Percentiles rank a stretch among this genome's conserved stretches.
Conservation (phyloP, 140 eudicot genomes). For the Erigeron philadelphicus region DNA sequence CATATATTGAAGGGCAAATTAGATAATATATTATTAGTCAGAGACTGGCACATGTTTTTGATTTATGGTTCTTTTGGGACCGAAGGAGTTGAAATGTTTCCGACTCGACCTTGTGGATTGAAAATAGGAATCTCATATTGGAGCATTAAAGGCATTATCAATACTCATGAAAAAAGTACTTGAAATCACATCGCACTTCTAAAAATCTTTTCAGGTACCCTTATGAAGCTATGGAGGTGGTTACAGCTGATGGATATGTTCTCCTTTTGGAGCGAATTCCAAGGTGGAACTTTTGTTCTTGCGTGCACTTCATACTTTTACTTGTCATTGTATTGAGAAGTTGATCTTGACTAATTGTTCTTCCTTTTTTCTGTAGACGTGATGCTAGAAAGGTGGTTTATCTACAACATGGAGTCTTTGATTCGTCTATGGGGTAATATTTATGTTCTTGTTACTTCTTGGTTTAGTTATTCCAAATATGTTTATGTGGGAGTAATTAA, state of each 20-base stretch:
- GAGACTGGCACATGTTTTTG: neutral
- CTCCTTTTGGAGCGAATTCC: conserved; percentile 95
- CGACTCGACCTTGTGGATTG: neutral
- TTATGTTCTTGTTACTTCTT: conserved; percentile 13
- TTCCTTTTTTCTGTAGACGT: conserved; percentile 44
- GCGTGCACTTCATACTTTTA: conserved; percentile 10
- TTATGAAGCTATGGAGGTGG: conserved; percentile 86
- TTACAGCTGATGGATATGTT: conserved; percentile 90
- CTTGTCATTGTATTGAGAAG: conserved; percentile 1
- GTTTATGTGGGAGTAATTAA: neutral
- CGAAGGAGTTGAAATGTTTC: neutral
- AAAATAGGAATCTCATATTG: conserved; percentile 8
- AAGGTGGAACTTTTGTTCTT: conserved; percentile 40
- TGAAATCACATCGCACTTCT: neutral
- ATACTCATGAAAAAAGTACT: conserved; percentile 7
- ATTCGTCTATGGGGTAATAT: conserved; percentile 97
- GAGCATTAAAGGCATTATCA: conserved; percentile 11
- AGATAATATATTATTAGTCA: neutral
- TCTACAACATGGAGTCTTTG: conserved; percentile 90
- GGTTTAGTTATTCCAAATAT: neutral
- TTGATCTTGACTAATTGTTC: conserved; percentile 13
- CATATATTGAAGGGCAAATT: neutral
- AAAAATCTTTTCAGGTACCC: conserved; percentile 61
- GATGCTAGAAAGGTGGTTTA: conserved; percentile 82
- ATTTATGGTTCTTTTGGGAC: neutral